phyloP scores from a whole-genome alignment of 768 basidiomycete genomes.

The Rhodotorula diobovata region DNA sequence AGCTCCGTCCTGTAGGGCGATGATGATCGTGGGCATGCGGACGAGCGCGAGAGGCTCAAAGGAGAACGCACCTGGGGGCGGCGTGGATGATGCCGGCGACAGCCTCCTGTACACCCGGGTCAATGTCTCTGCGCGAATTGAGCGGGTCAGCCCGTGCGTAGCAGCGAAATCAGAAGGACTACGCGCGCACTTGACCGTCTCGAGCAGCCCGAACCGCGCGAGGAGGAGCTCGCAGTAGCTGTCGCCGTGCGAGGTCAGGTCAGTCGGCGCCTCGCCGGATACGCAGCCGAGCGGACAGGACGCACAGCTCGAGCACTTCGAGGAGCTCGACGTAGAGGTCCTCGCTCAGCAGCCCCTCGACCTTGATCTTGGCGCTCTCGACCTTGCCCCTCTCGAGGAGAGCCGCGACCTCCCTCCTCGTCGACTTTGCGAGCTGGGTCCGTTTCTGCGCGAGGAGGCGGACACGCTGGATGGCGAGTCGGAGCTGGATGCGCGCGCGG shows the following conservation, averaged over 20 bases:
- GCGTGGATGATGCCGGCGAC: slow-evolving; percentile 84
- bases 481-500: slow-evolving; percentile 30
- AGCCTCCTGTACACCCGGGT: slow-evolving; percentile 78
- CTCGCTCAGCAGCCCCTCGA: slow-evolving; percentile 44
- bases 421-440: slow-evolving; percentile 68
- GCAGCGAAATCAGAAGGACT: too few relatives aligned
- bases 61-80: slow-evolving; percentile 72
- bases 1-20: slow-evolving; percentile 33
- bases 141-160: not conserved
- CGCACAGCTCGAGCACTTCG: slow-evolving; percentile 79
- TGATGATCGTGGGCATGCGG: too few relatives aligned
- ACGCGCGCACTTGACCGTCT: slow-evolving; percentile 63
- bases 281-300: not conserved
- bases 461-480: slow-evolving; percentile 53
- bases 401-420: slow-evolving; percentile 74
- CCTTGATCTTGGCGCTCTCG: slow-evolving; percentile 79
- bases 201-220: slow-evolving; percentile 84
- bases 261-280: too few relatives aligned
- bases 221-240: slow-evolving; percentile 77
- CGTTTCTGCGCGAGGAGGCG: slow-evolving; percentile 65
- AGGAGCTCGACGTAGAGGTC: slow-evolving; percentile 49
- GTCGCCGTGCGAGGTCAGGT: not conserved
- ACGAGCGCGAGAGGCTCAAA: too few relatives aligned
- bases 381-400: slow-evolving; percentile 71
- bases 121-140: slow-evolving; percentile 61